These are phyloP conservation scores for Mucor circinelloides DNA, from an alignment of 371 early-diverging fungal genomes.

Conservation along the genomic window DNA sequence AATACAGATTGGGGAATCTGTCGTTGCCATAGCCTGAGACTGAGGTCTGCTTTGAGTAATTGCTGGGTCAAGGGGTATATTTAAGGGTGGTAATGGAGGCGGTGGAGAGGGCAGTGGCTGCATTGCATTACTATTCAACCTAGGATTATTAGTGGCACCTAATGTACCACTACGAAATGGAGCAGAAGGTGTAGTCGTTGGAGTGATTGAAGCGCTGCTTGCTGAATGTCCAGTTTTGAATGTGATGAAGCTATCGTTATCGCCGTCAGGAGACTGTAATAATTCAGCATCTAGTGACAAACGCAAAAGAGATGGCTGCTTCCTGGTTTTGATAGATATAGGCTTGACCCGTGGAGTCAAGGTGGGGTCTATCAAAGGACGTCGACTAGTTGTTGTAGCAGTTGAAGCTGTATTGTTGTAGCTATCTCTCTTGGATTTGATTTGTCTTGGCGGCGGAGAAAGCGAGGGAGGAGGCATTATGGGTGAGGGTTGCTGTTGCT, in stretches of 20 bases:
- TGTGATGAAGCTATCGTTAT: conserved; percentile 14
- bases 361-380: conserved; percentile 13
- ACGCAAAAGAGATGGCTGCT: conserved; percentile 28
- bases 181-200: background rate
- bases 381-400: background rate
- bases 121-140: background rate
- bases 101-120: background rate
- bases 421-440: conserved; percentile 19
- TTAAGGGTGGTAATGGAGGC: background rate
- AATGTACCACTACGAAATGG: conserved; percentile 29
- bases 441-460: conserved; percentile 28
- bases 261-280: conserved; percentile 8
- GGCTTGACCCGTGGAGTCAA: conserved; percentile 16
- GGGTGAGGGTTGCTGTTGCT: conserved; percentile 1
- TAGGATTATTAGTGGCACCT: conserved; percentile 2
- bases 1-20: conserved; percentile 10
- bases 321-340: conserved; percentile 12
- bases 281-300: conserved; percentile 43
- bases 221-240: conserved; percentile 8
- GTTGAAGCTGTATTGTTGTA: background rate
- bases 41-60: background rate
- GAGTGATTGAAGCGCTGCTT: background rate
- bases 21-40: background rate
- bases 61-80: background rate
- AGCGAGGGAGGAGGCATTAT: conserved; percentile 17